Evolutionary conservation across 2,329 filamentous ascomycete species (phyloP), one percentile per base, ranked within the genome.

Genomic region (Colletotrichum navitas): DNA sequence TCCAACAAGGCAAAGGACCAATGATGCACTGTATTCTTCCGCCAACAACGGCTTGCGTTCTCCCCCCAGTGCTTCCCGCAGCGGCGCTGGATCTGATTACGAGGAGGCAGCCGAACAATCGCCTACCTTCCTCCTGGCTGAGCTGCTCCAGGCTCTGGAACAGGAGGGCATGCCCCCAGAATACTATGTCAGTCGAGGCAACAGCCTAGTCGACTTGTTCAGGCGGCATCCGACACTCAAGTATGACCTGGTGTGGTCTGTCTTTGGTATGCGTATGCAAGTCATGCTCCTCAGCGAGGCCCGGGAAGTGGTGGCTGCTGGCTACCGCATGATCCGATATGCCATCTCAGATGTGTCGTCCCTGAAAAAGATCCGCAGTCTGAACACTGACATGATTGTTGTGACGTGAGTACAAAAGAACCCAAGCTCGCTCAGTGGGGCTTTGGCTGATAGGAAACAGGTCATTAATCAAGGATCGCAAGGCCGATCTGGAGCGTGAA

Each of bases 281-380:
- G 91, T 94, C 76, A 97, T 99, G 94, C 90, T 99, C 29, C 85
- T 99, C 68, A 98, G 95, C 78, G 95, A 98, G 76, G 98, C 93
- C 80, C 91, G 95, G 75, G 97, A 99, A 83, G 95, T 98, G 14
- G 94, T 97, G 32, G 96, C 96, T 34, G 94, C 96, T 54, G 96
- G 94, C 1, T 99, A 98, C 81, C 89, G 96, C 74, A 92, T 98
- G 82, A 95, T 94, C 71, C 90, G 96, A 80, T 97, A 98, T 82
- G 93, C 95, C 62, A 96, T 99, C 75, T 97, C 95, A 14, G 96
- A 99, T 79, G 87, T 94, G 43, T 91, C 91, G 58, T 99, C 96
- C 3, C 86, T 99, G 32, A 93, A 93, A 79, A 97, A 92, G 61
- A 97, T 99, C 73, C 90, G 95, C 67, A 88, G 88, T 18, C 85